Percentiles rank a stretch among this genome's conserved stretches.
Evolutionary conservation across 768 basidiomycete genomes (phyloP).

Genomic region (Lentinula sp.): DNA sequence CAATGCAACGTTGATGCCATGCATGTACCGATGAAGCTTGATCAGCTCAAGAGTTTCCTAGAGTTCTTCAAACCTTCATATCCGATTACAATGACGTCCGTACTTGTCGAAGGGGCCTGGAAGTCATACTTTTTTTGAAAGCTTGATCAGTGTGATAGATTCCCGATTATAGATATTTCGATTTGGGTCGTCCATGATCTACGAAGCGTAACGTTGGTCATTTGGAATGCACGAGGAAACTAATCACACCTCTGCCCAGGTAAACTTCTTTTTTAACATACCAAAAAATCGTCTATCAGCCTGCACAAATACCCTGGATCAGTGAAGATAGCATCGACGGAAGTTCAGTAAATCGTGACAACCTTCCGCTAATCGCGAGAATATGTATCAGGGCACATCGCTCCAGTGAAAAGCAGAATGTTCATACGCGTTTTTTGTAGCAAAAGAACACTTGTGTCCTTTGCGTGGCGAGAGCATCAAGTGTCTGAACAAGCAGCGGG

Average conservation of each 20-base stretch:
- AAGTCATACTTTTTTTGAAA: constrained; percentile 16
- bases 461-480: constrained; percentile 52
- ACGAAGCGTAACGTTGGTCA: background rate
- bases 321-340: background rate
- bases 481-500: constrained; percentile 76
- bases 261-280: constrained; percentile 72
- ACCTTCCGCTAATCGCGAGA: background rate
- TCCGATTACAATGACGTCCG: background rate
- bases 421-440: constrained; percentile 83
- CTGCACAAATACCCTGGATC: constrained; percentile 27
- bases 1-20: background rate
- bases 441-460: constrained; percentile 74
- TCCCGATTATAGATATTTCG: constrained; percentile 54
- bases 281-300: constrained; percentile 86
- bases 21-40: background rate
- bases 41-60: background rate
- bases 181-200: constrained; percentile 65
- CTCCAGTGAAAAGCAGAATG: background rate
- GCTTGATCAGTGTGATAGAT: constrained; percentile 56
- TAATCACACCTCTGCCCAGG: constrained; percentile 54
- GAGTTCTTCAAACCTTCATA: background rate
- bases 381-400: background rate
- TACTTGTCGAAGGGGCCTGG: background rate
- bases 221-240: background rate
- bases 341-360: background rate